Evolutionary conservation across 257 asterid species (phyloP), one percentile per base, ranked within the genome.

Genomic region (Eustoma russellianum): DNA sequence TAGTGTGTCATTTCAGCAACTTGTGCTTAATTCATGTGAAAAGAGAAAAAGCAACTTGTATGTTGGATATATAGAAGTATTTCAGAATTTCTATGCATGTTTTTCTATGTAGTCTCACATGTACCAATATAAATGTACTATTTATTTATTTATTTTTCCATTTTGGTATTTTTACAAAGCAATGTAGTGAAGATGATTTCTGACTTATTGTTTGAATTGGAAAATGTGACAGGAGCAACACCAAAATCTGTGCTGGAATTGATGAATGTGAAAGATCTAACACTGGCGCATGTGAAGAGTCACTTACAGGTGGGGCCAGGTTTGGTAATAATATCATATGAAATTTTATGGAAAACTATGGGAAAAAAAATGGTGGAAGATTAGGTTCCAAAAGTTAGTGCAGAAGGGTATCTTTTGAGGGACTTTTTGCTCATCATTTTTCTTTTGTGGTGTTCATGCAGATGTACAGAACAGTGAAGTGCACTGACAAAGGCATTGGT

Each of bases 391-490:
- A 43, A 40, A 43, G 63, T 70, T 50, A 62, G 66, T 81, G 75
- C 93, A 75, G 78, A 75, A 73, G 38, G 78, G 86, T 80, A 69
- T 83, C 76, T 73, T 28, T 53, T 9, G 46, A 40, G 63, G n/a
- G 58, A 77, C 67, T 74, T 66, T 70, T 64, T 24, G 49, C 50
- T 59, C 30, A 24, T 4, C 30, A 24, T 24, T 24, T 24, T 24
- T 66, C n/a, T 67, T 66, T 70, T 72, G 70, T 53, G 18, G 44
- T 57, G 19, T 72, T 69, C 79, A 68, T 76, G 88, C 93, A 88
- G 95, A 88, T 88, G 96, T 88, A 82, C 66, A 88, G 96, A 88
- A 84, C 96, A 76, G 96, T 84, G 82, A 88, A 84, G 90, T 77
- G 87, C 88, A 84, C 88, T 68, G 90, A 78, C 77, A 88, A 76